Base-by-base conservation (phyloP, 345 rosid genomes). In the Anastatica hierochuntica region DNA sequence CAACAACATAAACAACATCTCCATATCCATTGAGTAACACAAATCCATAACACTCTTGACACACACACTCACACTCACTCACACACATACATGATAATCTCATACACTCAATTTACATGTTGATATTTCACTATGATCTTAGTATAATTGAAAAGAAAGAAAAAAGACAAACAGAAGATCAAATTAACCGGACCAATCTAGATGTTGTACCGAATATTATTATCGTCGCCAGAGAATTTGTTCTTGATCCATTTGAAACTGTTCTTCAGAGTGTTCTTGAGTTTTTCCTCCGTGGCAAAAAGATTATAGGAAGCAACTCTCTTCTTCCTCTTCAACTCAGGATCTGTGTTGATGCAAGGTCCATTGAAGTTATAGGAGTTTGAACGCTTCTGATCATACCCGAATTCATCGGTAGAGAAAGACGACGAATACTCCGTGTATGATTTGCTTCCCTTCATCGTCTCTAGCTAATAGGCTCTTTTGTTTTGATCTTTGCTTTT, bases 171-270 rank as follows among this genome's bases (percentile, higher is more conserved):
- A 16, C 39, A 8, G 14, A 27, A 21, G 3, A 31, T 23, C 44
- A 64, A 31, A 49, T 15, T 17, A 23, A n/a, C n/a, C n/a, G n/a
- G 27, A 33, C 27, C 41, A 60, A 14, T 34, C 64, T 66, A 66
- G 64, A 66, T 64, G 64, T 15, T 66, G 54, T 66, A 66, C 23
- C 70, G 59, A 24, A 58, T 66, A 37, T 14, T 53, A 46, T 8
- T 39, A 60, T 67, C 72, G 36, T 62, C 72, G 21, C 79, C 79
- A 14, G 56, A 72, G 26, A 82, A 59, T 74, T 90, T 90, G 80
- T 43, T 77, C 79, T 90, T 84, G 80, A 90, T 80, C 98, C 98
- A 90, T 72, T 87, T 87, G 72, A 90, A 80, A 75, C 96, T 82
- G 74, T 53, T 87, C 59, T 83, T 79, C 2, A 87, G 64, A 62